Conservation (phyloP, 192 early-diverging fungal species). For the Coemansia sp. region DNA sequence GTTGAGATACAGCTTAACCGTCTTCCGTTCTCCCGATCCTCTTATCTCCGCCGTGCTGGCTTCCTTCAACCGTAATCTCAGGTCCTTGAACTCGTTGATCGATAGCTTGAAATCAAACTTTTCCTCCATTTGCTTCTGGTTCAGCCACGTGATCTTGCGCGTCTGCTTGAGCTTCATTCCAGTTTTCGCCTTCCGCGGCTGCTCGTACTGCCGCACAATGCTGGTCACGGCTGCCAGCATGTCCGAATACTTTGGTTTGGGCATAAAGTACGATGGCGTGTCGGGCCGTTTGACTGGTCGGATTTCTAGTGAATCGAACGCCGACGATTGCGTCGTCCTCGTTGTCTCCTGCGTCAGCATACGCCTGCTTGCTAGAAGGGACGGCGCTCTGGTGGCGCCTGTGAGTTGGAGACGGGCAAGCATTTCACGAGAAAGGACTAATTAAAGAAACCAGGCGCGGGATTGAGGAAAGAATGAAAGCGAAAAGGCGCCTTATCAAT, state of each 20-base stretch:
- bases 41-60: constrained; percentile 8
- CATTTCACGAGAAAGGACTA: neutral
- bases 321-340: constrained; percentile 4
- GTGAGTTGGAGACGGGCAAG: neutral
- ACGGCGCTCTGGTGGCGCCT: neutral
- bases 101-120: constrained; percentile 29
- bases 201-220: constrained; percentile 18
- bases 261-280: constrained; percentile 86
- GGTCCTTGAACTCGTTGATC: constrained; percentile 21
- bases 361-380: neutral
- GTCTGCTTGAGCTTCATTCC: constrained; percentile 1
- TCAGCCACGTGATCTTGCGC: constrained; percentile 16
- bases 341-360: neutral
- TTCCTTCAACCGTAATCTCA: constrained; percentile 20
- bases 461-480: too few relatives aligned
- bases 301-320: constrained; percentile 36
- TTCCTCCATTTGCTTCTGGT: constrained; percentile 7
- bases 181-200: constrained; percentile 9
- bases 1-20: constrained; percentile 19
- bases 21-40: constrained; percentile 1
- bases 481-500: too few relatives aligned
- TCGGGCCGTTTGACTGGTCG: constrained; percentile 56
- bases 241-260: constrained; percentile 76
- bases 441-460: neutral
- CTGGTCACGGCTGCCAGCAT: constrained; percentile 68